These are phyloP conservation scores for Cladosporium sp. DNA, from an alignment of 2,329 filamentous ascomycete species.

Conservation along the genomic window DNA sequence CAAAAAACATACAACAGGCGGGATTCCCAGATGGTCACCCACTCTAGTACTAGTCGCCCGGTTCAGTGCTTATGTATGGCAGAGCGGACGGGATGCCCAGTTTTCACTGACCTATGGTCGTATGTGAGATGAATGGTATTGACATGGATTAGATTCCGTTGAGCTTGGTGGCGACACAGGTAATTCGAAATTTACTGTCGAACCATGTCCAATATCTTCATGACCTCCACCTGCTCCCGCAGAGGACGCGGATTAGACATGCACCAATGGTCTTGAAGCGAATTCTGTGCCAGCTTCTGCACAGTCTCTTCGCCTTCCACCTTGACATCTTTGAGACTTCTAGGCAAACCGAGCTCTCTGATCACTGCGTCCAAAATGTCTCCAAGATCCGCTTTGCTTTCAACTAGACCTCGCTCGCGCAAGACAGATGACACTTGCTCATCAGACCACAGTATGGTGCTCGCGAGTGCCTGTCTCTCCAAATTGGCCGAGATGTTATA, in stretches of 20 bases:
- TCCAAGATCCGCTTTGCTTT: slow-evolving; percentile 41
- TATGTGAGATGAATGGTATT: background rate
- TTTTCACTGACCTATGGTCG: slow-evolving; percentile 3
- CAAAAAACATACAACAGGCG: slow-evolving; percentile 2
- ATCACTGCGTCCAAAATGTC: slow-evolving; percentile 52
- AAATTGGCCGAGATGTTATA: slow-evolving; percentile 44
- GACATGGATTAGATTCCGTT: too few species aligned
- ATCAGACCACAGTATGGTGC: slow-evolving; percentile 39
- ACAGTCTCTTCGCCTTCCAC: slow-evolving; percentile 28
- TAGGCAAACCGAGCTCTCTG: slow-evolving; percentile 51
- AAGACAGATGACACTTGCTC: slow-evolving; percentile 37
- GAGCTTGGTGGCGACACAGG: too few species aligned
- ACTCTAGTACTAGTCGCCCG: slow-evolving; percentile 4
- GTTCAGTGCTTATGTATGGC: slow-evolving; percentile 4
- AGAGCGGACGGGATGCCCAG: slow-evolving; percentile 3
- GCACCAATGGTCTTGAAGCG: slow-evolving; percentile 49
- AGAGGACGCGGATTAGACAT: slow-evolving; percentile 50
- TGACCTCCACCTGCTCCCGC: slow-evolving; percentile 44
- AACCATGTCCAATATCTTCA: slow-evolving; percentile 47
- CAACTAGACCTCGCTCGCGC: slow-evolving; percentile 18
- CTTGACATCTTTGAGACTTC: slow-evolving; percentile 42
- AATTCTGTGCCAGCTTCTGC: slow-evolving; percentile 45
- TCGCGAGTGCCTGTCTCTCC: slow-evolving; percentile 40
- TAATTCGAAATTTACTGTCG: background rate
- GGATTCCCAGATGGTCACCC: slow-evolving; percentile 2